A percentile compares a stretch with the other conserved stretches of the same genome.
Evolutionary conservation across 2,329 filamentous ascomycete genomes (phyloP).

Genomic region (Colletotrichum euphorbiae): DNA sequence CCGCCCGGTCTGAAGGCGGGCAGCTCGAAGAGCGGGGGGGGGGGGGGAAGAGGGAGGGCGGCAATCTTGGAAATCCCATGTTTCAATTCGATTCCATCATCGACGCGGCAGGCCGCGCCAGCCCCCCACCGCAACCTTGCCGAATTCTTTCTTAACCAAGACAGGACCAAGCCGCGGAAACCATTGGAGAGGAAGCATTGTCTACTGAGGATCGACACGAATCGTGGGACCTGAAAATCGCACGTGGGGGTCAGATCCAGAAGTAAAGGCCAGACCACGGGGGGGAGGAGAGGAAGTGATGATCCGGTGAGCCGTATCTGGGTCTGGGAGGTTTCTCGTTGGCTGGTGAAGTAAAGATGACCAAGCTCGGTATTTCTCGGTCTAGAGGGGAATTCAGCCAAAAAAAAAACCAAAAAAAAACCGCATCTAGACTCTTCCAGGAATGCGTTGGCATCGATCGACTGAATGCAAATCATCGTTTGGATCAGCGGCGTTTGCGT

Average conservation of each 20-base stretch:
- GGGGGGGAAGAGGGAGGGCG: neutral
- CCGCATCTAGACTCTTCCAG: neutral
- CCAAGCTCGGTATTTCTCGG: too few relatives aligned
- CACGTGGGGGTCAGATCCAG: constrained; percentile 30
- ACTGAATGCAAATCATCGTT: constrained; percentile 6
- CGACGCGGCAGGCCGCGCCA: constrained; percentile 16
- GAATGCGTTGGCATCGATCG: constrained; percentile 12
- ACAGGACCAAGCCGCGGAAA: neutral
- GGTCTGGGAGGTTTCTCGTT: constrained; percentile 2
- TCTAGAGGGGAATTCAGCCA: too few relatives aligned
- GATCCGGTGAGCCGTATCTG: constrained; percentile 30
- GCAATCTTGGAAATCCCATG: constrained; percentile 36
- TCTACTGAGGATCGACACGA: constrained; percentile 29
- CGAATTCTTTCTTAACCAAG: constrained; percentile 7
- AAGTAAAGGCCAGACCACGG: neutral
- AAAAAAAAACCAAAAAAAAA: neutral
- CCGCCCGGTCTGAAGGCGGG: constrained; percentile 3
- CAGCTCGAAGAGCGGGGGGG: neutral
- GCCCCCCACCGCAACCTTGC: neutral
- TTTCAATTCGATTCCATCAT: constrained; percentile 41
- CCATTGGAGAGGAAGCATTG: neutral
- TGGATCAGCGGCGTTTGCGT: constrained; percentile 23
- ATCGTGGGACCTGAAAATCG: constrained; percentile 29
- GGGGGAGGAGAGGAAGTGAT: neutral
- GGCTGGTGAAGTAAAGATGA: neutral